Evolutionary conservation across 2,329 filamentous ascomycete species (phyloP).

Genomic region (Podosphaera xanthii): DNA sequence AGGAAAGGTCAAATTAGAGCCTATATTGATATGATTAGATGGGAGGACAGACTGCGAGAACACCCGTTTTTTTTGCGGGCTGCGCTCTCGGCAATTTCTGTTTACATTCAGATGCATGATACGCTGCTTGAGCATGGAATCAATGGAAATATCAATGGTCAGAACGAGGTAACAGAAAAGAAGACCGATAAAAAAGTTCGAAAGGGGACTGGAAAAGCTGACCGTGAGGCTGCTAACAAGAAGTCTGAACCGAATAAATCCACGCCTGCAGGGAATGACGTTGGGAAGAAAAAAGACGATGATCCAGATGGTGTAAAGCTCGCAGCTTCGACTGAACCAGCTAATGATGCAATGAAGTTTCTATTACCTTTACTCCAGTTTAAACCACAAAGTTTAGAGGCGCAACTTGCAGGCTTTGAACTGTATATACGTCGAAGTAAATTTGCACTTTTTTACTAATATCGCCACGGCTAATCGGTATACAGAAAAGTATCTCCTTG

Average conservation of each 20-base stretch:
- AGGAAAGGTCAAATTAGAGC: conserved; percentile 87
- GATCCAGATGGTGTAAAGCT: conserved; percentile 70
- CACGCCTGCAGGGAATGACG: conserved; percentile 34
- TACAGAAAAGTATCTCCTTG: conserved; percentile 66
- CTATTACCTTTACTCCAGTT: conserved; percentile 60
- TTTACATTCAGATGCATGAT: conserved; percentile 63
- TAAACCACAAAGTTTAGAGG: conserved; percentile 58
- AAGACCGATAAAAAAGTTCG: conserved; percentile 80
- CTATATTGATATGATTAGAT: conserved; percentile 88
- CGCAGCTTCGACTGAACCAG: conserved; percentile 56
- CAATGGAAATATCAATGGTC: conserved; percentile 29
- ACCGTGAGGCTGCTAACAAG: conserved; percentile 59
- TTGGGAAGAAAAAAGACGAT: conserved; percentile 66
- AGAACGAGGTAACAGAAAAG: conserved; percentile 49
- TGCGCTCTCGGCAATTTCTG: conserved; percentile 55
- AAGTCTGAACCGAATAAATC: conserved; percentile 66
- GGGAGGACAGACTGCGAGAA: conserved; percentile 78
- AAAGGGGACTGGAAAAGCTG: conserved; percentile 51
- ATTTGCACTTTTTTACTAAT: conserved; percentile 11
- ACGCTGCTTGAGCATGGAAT: conserved; percentile 43
- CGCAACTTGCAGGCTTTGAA: conserved; percentile 72
- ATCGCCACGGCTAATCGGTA: conserved; percentile 11
- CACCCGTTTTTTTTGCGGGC: conserved; percentile 83
- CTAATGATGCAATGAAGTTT: conserved; percentile 76
- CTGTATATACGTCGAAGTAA: conserved; percentile 67